Conservation (phyloP, 345 rosid genomes). For the Citrus medica region DNA sequence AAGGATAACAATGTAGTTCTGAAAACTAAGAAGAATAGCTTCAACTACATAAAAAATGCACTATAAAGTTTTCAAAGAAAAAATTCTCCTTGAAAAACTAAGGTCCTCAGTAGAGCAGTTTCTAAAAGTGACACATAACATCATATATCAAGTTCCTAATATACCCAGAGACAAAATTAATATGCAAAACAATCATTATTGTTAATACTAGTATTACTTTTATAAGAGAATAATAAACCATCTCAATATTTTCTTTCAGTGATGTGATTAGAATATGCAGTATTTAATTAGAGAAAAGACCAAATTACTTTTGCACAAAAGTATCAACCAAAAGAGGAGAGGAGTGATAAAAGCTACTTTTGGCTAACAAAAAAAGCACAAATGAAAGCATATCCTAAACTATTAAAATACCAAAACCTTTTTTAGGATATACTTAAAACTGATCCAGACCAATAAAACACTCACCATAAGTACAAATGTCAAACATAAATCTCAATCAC, state of each 20-base stretch:
- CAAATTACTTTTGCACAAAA: slow-evolving; percentile 16
- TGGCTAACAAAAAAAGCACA: slow-evolving; percentile 22
- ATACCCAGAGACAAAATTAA: not conserved
- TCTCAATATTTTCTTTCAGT: not conserved
- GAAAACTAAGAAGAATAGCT: slow-evolving; percentile 81
- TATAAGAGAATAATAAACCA: not conserved
- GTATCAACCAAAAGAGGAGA: slow-evolving; percentile 31
- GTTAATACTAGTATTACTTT: not conserved
- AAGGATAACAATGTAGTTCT: slow-evolving; percentile 93
- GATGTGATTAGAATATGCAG: slow-evolving; percentile 8
- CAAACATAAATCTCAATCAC: slow-evolving; percentile 9
- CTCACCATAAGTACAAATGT: not conserved
- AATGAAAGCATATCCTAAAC: slow-evolving; percentile 14
- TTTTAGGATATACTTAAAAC: slow-evolving; percentile 22
- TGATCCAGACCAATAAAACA: slow-evolving; percentile 14
- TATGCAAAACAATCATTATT: not conserved
- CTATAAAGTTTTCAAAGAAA: not conserved
- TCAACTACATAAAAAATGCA: slow-evolving; percentile 58
- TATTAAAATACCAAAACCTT: slow-evolving; percentile 18
- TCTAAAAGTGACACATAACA: too few species aligned
- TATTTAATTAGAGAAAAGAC: slow-evolving; percentile 17
- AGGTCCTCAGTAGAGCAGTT: too few species aligned
- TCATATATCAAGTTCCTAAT: not conserved
- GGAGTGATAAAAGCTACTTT: slow-evolving; percentile 38
- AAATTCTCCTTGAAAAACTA: too few species aligned